Base-by-base conservation (phyloP, 345 rosid species). In the Moringa oleifera region DNA sequence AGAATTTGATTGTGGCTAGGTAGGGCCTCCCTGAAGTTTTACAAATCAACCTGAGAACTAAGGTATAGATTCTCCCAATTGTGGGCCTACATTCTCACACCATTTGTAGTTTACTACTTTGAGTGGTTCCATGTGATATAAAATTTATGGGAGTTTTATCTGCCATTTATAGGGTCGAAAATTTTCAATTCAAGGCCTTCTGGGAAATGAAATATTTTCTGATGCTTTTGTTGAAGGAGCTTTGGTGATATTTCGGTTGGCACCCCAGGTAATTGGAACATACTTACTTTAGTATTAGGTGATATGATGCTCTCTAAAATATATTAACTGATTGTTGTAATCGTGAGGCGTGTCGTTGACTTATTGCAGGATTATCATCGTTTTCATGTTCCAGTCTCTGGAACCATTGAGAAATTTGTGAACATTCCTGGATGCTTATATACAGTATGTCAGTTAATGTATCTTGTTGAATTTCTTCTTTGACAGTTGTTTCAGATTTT, bases 381-480 rank as follows among this genome's bases (percentile, higher is more conserved):
- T 18, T 93, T 83, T 67, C 96, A 93, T 80, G 70, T 73, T 63
- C 98, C 98, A 7, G 90, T 93, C 63, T 81, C 90, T 70, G 98
- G 97, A 70, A 76, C 72, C 64, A 73, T 93, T 54, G 94, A 82
- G 62, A 70, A 78, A 59, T 70, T 84, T 72, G 79, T 76, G 36
- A 55, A 93, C 63, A 68, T 89, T 10, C 82, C 90, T 59, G 97
- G 98, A 68, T 77, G 83, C 68, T 79, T 93, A 60, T 89, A 85
- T 68, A 93, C 94, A 0, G 98, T 93, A 80, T 52, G 84, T 71
- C 18, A 24, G 63, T 67, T 37, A 56, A 41, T 53, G 20, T n/a
- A n/a, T 41, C 51, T 52, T 47, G 9, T 20, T 36, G 37, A 25
- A 20, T 25, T 54, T 3, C 20, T 5, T 16, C 47, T 7, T 15